Evolutionary conservation across 2,329 filamentous ascomycete genomes (phyloP), one percentile per base, ranked within the genome.

Genomic region (Verticillium nonalfalfae): DNA sequence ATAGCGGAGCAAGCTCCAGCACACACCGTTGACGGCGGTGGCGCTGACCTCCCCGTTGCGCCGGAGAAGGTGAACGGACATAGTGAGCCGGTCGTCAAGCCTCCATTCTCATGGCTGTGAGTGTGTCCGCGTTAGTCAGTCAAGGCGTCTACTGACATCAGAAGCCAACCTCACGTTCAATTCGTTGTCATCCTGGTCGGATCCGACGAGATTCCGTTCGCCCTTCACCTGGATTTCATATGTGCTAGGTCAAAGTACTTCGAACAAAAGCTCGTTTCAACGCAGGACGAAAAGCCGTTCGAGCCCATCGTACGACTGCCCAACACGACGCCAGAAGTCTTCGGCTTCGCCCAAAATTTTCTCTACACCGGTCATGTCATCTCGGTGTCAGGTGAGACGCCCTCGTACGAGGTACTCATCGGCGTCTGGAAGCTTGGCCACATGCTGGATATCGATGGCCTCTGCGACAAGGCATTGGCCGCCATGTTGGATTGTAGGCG

Each of bases 161-260:
- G 15, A 34, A 59, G 58, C 26, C 35, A 59, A 54, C 58, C 58
- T 10, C 58, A 59, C 15, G 33, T 59, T 38, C 58, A 54, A 10
- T 85, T 86, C 64, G 81, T 83, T 54, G 80, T 86, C 18, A 70
- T 85, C 56, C 70, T 85, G 1, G 79, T 85, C 34, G 84, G 84
- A 0, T 72, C 76, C 2, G 76, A 83, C 0, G 79, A 84, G 67
- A 70, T 71, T 14, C 82, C 83, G 0, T 87, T 85, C 66, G 82
- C 80, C 11, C 78, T 87, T 13, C 84, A 86, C 63, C 84, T 83
- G 63, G 81, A 86, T 68, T 84, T 85, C 60, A 73, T 87, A 31
- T 83, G 81, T 63, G 74, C 78, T 35, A 80, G 79, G 64, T 85
- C 82, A 9, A 67, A 73, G 2, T 78, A 76, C 66, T 86, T 82